These are phyloP conservation scores for Fusarium sp. DNA, from an alignment of 2,329 filamentous ascomycete species.

Conservation along the genomic window DNA sequence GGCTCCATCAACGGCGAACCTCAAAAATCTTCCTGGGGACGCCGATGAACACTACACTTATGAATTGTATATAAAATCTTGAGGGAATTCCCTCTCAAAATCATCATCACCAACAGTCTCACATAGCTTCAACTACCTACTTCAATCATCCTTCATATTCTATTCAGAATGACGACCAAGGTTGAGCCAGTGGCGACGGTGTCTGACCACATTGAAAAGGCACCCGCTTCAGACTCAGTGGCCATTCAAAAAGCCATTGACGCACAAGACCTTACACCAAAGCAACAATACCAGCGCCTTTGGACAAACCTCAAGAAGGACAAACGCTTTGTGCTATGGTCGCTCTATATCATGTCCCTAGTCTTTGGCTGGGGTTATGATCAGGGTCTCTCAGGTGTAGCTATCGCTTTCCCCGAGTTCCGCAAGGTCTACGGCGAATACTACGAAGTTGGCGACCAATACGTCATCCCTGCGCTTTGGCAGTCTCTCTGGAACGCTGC, in stretches of 20 bases:
- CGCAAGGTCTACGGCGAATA: slow-evolving; percentile 49
- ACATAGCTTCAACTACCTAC: neutral
- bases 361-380: slow-evolving; percentile 52
- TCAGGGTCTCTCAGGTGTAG: slow-evolving; percentile 50
- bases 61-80: neutral
- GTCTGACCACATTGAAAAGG: slow-evolving; percentile 17
- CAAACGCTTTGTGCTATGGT: slow-evolving; percentile 43
- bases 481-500: slow-evolving; percentile 53
- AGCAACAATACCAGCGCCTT: slow-evolving; percentile 43
- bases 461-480: slow-evolving; percentile 51
- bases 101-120: neutral
- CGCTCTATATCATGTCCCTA: slow-evolving; percentile 47
- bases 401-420: slow-evolving; percentile 51
- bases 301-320: slow-evolving; percentile 47
- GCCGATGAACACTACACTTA: accelerated
- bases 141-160: neutral
- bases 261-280: slow-evolving; percentile 36
- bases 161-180: slow-evolving; percentile 2
- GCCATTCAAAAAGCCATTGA: slow-evolving; percentile 20
- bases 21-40: neutral
- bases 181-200: neutral
- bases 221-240: neutral
- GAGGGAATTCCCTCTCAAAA: neutral
- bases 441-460: slow-evolving; percentile 44
- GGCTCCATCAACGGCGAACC: neutral